Percentiles rank a stretch among this genome's conserved stretches.
Evolutionary conservation across 129 eudicot species (phyloP).

Genomic region (Lonicera japonica): DNA sequence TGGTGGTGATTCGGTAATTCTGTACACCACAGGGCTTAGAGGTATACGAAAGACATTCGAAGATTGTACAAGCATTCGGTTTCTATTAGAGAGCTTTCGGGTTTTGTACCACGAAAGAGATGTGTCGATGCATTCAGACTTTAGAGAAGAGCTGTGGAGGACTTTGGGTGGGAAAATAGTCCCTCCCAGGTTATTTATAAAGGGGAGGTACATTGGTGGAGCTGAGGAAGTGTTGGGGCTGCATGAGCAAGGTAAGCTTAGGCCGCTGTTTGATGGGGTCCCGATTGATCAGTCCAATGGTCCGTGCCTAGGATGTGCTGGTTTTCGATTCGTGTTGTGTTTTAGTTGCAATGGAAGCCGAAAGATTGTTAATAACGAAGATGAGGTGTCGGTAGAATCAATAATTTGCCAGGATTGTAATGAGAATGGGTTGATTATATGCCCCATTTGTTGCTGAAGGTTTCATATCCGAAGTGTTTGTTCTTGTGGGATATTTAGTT

Average conservation of each 20-base stretch:
- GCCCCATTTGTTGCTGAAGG: slow-evolving; percentile 49
- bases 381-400: not conserved
- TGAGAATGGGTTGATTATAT: slow-evolving; percentile 74
- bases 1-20: slow-evolving; percentile 45
- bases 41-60: slow-evolving; percentile 86
- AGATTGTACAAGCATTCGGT: slow-evolving; percentile 55
- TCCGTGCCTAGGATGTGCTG: slow-evolving; percentile 65
- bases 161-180: slow-evolving; percentile 43
- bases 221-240: slow-evolving; percentile 67
- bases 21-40: slow-evolving; percentile 82
- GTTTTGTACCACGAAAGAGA: slow-evolving; percentile 58
- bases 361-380: slow-evolving; percentile 34
- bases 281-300: slow-evolving; percentile 20
- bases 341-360: slow-evolving; percentile 56
- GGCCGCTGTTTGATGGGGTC: slow-evolving; percentile 48
- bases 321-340: slow-evolving; percentile 60
- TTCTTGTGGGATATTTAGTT: not conserved
- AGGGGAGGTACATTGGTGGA: slow-evolving; percentile 70
- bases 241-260: slow-evolving; percentile 57
- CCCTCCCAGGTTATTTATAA: slow-evolving; percentile 75
- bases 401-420: slow-evolving; percentile 51
- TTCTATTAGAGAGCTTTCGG: slow-evolving; percentile 49
- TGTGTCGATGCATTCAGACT: slow-evolving; percentile 76
- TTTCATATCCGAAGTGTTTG: not conserved
- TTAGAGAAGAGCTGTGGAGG: slow-evolving; percentile 81